phyloP scores from a whole-genome alignment of 2,329 filamentous ascomycete species.

The Cladosporium sphaerospermum region DNA sequence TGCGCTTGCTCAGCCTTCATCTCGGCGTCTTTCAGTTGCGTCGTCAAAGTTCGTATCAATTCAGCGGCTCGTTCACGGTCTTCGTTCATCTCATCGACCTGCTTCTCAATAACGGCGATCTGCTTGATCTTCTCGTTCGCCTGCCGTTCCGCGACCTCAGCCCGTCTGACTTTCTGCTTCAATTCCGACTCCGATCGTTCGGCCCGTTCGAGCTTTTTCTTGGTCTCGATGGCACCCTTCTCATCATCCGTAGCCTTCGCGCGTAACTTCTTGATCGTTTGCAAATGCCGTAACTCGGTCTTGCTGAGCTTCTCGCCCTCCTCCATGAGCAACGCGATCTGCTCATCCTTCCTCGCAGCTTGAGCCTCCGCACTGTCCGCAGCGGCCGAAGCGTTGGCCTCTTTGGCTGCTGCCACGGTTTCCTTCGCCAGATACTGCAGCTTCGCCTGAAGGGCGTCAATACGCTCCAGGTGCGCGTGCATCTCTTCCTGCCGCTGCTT shows the following conservation, averaged over 20 bases:
- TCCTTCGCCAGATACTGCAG: constrained; percentile 80
- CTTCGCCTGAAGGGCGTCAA: constrained; percentile 88
- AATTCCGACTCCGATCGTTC: constrained; percentile 60
- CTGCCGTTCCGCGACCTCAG: constrained; percentile 53
- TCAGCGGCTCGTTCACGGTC: constrained; percentile 44
- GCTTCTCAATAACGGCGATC: constrained; percentile 50
- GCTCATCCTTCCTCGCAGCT: constrained; percentile 81
- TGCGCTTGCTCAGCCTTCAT: constrained; percentile 63
- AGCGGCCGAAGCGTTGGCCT: constrained; percentile 56
- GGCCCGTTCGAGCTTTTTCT: constrained; percentile 57
- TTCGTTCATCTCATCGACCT: constrained; percentile 27
- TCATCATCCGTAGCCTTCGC: constrained; percentile 46
- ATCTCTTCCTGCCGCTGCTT: constrained; percentile 72
- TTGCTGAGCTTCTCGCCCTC: constrained; percentile 86
- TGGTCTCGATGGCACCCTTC: constrained; percentile 45
- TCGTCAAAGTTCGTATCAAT: constrained; percentile 61
- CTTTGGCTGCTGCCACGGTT: constrained; percentile 67
- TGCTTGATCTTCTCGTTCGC: constrained; percentile 54
- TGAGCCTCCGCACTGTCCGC: constrained; percentile 67
- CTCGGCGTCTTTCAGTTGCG: constrained; percentile 61
- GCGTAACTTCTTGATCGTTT: constrained; percentile 73
- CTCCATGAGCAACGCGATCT: constrained; percentile 82
- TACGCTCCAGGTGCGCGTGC: constrained; percentile 75
- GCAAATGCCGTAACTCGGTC: constrained; percentile 76
- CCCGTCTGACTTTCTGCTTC: constrained; percentile 54